Evolutionary conservation across 345 rosid species (phyloP).

Genomic region (Turritis glabra): DNA sequence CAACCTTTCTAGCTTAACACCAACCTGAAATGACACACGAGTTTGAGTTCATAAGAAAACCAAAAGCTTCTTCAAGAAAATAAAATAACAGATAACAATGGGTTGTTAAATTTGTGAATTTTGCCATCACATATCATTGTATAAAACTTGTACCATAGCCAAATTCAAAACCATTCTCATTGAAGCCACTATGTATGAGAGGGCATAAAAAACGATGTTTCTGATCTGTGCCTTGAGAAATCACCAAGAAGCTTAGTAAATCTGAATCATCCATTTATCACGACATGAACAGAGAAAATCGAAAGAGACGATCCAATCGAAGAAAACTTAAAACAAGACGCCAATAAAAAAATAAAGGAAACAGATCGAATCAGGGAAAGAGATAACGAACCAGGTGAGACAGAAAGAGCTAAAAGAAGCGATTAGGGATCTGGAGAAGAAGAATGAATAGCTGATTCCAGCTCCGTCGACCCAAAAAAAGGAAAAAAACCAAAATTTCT

Average conservation of each 20-base stretch:
- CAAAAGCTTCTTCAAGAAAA: not conserved
- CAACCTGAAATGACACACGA: constrained; percentile 25
- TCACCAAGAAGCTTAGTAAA: not conserved
- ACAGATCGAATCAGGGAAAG: constrained; percentile 22
- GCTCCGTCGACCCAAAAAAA: constrained; percentile 7
- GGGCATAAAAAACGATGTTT: no score
- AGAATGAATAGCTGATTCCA: constrained; percentile 16
- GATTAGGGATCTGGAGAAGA: constrained; percentile 30
- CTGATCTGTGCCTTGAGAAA: no score
- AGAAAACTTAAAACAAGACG: not conserved
- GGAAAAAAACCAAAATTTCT: not conserved
- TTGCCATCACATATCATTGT: not conserved
- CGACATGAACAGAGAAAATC: not conserved
- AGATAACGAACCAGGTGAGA: constrained; percentile 26
- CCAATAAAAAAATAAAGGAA: not conserved
- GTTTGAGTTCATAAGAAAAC: not conserved
- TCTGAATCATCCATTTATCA: not conserved
- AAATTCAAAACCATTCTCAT: not conserved
- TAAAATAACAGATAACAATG: not conserved
- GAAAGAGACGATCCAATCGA: not conserved
- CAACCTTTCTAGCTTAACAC: not conserved
- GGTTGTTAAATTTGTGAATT: not conserved
- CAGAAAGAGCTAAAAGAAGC: not conserved
- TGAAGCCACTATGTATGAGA: not conserved
- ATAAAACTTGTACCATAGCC: no score